Percentiles rank a stretch among this genome's conserved stretches.
Evolutionary conservation across 345 rosid species (phyloP).

Genomic region (Microthlaspi erraticum): DNA sequence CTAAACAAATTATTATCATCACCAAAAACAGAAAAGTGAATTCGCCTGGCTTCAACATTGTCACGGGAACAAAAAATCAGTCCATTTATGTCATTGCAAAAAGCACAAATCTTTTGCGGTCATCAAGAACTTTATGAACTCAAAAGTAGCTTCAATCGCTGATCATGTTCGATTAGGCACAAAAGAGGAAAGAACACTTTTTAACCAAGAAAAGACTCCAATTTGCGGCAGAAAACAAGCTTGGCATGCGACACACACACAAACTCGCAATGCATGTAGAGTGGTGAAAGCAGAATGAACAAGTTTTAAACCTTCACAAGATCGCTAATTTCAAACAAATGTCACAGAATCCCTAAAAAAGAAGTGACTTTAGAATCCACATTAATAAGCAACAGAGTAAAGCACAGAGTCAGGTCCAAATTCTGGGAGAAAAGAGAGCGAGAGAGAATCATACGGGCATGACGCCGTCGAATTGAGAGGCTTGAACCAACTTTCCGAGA

Average conservation of each 20-base stretch:
- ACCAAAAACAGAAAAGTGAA: background rate
- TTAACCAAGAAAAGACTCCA: background rate
- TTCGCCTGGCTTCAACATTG: background rate
- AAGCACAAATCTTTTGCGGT: slow-evolving; percentile 19
- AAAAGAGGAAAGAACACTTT: background rate
- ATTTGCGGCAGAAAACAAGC: slow-evolving; percentile 1
- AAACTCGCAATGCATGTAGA: background rate
- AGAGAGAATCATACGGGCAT: slow-evolving; percentile 66
- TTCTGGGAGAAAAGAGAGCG: background rate
- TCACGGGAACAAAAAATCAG: slow-evolving; percentile 7
- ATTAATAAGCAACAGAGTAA: background rate
- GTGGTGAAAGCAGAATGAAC: background rate
- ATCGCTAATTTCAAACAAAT: background rate
- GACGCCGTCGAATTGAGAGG: slow-evolving; percentile 88
- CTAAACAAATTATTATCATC: background rate
- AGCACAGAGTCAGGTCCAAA: background rate
- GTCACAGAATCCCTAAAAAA: slow-evolving; percentile 28
- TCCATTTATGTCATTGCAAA: slow-evolving; percentile 12
- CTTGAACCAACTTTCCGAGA: slow-evolving; percentile 88
- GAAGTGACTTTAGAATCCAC: slow-evolving; percentile 33
- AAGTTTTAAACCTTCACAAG: background rate
- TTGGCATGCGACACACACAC: background rate
- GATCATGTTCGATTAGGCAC: background rate
- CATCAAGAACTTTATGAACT: slow-evolving; percentile 5
- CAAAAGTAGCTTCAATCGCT: background rate